Percentiles rank a stretch among this genome's conserved stretches.
Conservation (phyloP, 352 stramenopile genomes). For the Elongisporangium undulatum region DNA sequence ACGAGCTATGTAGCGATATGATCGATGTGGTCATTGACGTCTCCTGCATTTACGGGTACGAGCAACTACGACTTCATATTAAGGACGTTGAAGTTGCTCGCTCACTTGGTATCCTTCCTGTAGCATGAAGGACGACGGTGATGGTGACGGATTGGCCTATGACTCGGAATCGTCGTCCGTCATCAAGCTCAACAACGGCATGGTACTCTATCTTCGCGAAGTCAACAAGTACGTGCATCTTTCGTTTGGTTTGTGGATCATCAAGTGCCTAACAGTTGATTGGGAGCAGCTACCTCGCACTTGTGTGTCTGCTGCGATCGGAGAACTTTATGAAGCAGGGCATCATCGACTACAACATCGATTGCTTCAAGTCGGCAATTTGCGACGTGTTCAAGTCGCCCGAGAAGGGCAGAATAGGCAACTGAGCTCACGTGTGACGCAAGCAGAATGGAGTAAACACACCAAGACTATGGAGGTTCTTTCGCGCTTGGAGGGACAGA, state of each 20-base stretch:
- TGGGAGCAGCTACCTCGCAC: slow-evolving; percentile 89
- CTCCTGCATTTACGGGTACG: slow-evolving; percentile 97
- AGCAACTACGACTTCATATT: slow-evolving; percentile 1
- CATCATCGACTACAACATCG: slow-evolving; percentile 99
- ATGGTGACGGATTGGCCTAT: slow-evolving; percentile 92
- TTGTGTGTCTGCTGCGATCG: slow-evolving; percentile 95
- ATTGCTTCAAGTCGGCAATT: slow-evolving; percentile 95
- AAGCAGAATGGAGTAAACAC: no score
- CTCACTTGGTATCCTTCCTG: not conserved
- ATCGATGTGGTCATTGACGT: slow-evolving; percentile 99
- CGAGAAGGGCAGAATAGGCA: slow-evolving; percentile 22
- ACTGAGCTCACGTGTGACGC: not conserved
- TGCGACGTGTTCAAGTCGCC: slow-evolving; percentile 82
- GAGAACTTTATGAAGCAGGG: slow-evolving; percentile 98
- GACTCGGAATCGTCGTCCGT: slow-evolving; percentile 95
- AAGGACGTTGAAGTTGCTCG: not conserved
- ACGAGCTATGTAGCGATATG: slow-evolving; percentile 99
- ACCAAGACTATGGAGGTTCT: no score
- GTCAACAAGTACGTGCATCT: slow-evolving; percentile 80
- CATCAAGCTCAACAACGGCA: slow-evolving; percentile 97
- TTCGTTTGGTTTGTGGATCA: not conserved
- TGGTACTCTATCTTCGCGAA: slow-evolving; percentile 94
- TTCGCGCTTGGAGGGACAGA: not conserved
- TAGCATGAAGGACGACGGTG: slow-evolving; percentile 88
- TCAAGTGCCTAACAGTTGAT: slow-evolving; percentile 1